phyloP scores from a whole-genome alignment of 306 rosid genomes.

The Quercus engelmannii region DNA sequence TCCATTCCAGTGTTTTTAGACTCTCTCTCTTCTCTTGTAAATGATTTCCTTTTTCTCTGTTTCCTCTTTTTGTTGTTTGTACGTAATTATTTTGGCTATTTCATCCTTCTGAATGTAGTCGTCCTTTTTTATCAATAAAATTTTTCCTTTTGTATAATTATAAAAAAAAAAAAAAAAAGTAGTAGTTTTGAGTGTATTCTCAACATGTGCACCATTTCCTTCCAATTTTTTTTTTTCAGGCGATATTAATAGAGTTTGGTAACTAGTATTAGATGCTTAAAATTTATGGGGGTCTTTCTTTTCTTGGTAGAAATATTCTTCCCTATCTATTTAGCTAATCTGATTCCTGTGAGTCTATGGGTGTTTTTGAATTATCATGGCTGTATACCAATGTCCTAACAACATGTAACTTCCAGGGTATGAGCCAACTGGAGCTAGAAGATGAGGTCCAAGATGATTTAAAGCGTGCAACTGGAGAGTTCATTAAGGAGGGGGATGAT shows the following conservation, averaged over 20 bases:
- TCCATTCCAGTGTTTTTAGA: too few relatives aligned
- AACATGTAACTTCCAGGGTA: conserved; percentile 57
- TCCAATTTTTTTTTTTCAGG: background rate
- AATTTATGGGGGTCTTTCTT: background rate
- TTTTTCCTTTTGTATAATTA: too few relatives aligned
- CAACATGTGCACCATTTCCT: background rate
- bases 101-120: too few relatives aligned
- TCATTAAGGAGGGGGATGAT: conserved; percentile 80
- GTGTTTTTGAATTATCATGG: background rate
- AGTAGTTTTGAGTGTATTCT: background rate
- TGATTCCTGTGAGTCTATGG: background rate
- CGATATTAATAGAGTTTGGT: background rate
- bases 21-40: too few relatives aligned
- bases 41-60: too few relatives aligned
- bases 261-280: background rate
- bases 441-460: conserved; percentile 98
- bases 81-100: too few relatives aligned
- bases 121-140: too few relatives aligned
- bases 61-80: too few relatives aligned
- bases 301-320: background rate
- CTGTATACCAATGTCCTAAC: background rate
- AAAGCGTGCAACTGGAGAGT: conserved; percentile 99
- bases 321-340: background rate
- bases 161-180: background rate
- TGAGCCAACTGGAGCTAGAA: conserved; percentile 99